Evolutionary conservation across 202 grass and related monocot genomes (phyloP), one percentile per base, ranked within the genome.

Genomic region (Carex arenaria): DNA sequence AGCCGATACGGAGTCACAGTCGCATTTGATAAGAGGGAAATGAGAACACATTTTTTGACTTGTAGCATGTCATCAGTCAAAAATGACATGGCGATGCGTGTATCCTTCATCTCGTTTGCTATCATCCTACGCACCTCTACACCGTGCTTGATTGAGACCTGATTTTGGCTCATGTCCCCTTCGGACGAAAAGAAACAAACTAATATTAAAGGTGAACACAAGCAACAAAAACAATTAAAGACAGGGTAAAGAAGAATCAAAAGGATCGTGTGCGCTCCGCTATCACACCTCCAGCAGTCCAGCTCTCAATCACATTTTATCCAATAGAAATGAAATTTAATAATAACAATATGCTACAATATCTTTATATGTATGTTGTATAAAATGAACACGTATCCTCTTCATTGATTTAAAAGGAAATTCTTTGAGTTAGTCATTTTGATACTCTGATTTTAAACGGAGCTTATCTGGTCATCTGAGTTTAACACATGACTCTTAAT

Each of bases 111-210:
- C 20, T 31, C 23, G 15, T 56, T 80, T 42, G 32, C 77, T 15
- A 31, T 78, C 49, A 80, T 80, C 78, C 57, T 12, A 64, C 34
- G 57, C 57, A 80, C 18, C 77, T 63, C 78, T 64, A 80, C 78
- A 80, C 61, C 57, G 0, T 2, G 30, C 17, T 23, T 80, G 78
- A 80, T 80, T 0, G 17, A 4, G 34, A 80, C 49, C 14, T 76
- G 26, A 14, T 55, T 73, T 75, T 54, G 45, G 54, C 8, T 47
- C 9, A 0, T 19, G 19, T 22, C 36, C 0, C 6, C 36, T 43
- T 45, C 45, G 2, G 2, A 0, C 45, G 54, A 54, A 30, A 74
- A 53, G 20, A 3, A 3, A 7, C 4, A 18, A 40, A n/a, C 14
- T n/a, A n/a, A 5, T n/a, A 49, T 11, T 11, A 49, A 2, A 49